phyloP scores from a whole-genome alignment of 306 rosid genomes.

The Sindora glabra region DNA sequence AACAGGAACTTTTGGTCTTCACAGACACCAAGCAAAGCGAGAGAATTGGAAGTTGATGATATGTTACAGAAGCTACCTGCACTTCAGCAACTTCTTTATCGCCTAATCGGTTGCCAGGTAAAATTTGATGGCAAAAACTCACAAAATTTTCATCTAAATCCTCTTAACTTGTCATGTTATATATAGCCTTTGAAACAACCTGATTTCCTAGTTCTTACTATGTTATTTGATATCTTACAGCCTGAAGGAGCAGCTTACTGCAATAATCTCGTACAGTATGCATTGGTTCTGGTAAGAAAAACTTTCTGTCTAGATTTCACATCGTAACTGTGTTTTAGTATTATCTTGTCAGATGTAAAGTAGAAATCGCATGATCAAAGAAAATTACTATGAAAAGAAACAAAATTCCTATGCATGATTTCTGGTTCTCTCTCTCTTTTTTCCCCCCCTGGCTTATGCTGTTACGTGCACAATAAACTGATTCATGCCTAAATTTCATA shows the following conservation, averaged over 20 bases:
- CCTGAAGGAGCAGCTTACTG: conserved; percentile 77
- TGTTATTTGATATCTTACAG: conserved; percentile 47
- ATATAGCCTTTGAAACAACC: neutral
- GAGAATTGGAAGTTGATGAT: conserved; percentile 42
- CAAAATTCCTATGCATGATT: neutral
- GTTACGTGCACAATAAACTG: neutral
- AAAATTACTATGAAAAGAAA: neutral
- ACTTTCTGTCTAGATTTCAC: conserved; percentile 4
- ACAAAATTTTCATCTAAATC: conserved; percentile 8
- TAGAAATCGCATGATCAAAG: neutral
- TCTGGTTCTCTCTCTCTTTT: too few relatives aligned
- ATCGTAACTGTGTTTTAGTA: neutral
- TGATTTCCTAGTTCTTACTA: neutral
- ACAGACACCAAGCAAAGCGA: conserved; percentile 43
- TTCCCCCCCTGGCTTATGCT: neutral
- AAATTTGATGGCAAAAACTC: neutral
- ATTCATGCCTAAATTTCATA: neutral
- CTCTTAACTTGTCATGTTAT: neutral
- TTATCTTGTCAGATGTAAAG: neutral
- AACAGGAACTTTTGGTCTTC: conserved; percentile 15
- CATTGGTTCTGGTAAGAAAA: conserved; percentile 76
- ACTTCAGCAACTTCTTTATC: conserved; percentile 78
- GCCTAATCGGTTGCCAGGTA: conserved; percentile 80
- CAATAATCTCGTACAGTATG: conserved; percentile 85
- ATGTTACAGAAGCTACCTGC: conserved; percentile 84